Evolutionary conservation across 805 yeast genomes (phyloP).

Genomic region (Myxozyma neotropica): DNA sequence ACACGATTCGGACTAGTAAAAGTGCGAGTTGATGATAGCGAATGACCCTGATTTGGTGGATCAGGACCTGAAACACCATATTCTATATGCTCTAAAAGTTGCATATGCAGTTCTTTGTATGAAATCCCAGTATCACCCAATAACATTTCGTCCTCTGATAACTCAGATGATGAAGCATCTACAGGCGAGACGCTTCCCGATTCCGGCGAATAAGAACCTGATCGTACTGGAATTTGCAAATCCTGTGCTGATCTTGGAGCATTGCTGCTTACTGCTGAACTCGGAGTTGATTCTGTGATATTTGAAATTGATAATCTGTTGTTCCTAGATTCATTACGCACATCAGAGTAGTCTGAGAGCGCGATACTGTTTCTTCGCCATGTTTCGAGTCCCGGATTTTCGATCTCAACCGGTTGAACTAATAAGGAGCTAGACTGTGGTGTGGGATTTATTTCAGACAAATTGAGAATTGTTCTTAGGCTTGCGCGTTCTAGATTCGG

Average conservation of each 20-base stretch:
- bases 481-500: slow-evolving; percentile 17
- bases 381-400: background rate
- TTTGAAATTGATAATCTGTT: slow-evolving; percentile 1
- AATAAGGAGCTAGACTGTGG: background rate
- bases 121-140: background rate
- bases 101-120: background rate
- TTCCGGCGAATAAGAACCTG: background rate
- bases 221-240: background rate
- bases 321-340: background rate
- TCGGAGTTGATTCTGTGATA: background rate
- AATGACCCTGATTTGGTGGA: background rate
- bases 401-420: background rate
- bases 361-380: background rate
- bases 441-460: background rate
- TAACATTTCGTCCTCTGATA: background rate
- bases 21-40: background rate
- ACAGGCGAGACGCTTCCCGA: background rate
- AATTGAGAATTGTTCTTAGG: slow-evolving; percentile 9
- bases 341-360: background rate
- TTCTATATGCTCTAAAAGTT: background rate
- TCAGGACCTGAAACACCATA: background rate
- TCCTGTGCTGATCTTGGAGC: background rate
- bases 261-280: too few species aligned
- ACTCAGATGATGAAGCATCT: background rate
- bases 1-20: background rate